Evolutionary conservation across 1,139 yeast species (phyloP).

Genomic region (Yamadazyma siamensis): DNA sequence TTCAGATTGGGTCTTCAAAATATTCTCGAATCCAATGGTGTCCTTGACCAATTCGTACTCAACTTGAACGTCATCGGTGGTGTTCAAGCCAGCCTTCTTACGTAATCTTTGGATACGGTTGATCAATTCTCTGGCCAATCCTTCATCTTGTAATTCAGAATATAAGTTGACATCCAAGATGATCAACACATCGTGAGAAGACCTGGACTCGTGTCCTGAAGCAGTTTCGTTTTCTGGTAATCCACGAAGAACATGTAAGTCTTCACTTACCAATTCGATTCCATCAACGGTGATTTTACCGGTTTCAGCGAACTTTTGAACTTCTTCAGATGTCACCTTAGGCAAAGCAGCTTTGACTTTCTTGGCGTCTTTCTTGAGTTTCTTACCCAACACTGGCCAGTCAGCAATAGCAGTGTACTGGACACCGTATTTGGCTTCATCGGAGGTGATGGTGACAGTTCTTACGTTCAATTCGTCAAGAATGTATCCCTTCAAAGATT

Average conservation of each 20-base stretch:
- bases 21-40: constrained; percentile 62
- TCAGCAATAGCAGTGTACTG: constrained; percentile 94
- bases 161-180: constrained; percentile 85
- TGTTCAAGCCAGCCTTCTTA: constrained; percentile 92
- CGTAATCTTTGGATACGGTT: constrained; percentile 97
- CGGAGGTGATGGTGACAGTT: constrained; percentile 81
- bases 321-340: constrained; percentile 72
- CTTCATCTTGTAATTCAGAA: constrained; percentile 88
- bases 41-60: constrained; percentile 74
- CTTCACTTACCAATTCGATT: constrained; percentile 81
- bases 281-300: constrained; percentile 87
- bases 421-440: constrained; percentile 89
- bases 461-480: constrained; percentile 90
- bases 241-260: constrained; percentile 86
- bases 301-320: constrained; percentile 65
- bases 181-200: constrained; percentile 84
- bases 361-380: constrained; percentile 89
- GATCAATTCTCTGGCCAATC: constrained; percentile 91
- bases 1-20: constrained; percentile 62
- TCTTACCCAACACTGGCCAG: constrained; percentile 98
- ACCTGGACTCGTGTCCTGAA: constrained; percentile 78
- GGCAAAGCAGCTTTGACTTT: constrained; percentile 95
- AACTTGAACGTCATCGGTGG: constrained; percentile 91
- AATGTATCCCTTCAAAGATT: constrained; percentile 73
- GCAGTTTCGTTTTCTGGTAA: constrained; percentile 62